These are phyloP conservation scores for Capsicum rhomboideum DNA, from an alignment of 257 asterid genomes.

Conservation along the genomic window DNA sequence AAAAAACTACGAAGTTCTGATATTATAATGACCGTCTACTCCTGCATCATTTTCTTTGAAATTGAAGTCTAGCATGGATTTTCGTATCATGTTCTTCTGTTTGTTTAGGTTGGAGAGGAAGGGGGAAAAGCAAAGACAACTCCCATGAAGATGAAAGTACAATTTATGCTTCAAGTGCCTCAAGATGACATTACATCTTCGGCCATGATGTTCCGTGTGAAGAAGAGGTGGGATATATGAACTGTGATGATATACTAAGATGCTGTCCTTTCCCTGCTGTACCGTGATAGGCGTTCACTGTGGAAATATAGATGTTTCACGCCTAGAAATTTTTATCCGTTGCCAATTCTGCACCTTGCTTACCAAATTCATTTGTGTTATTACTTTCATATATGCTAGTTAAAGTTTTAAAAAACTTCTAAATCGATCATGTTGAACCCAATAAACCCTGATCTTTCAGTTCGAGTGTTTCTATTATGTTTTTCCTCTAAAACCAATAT, in stretches of 20 bases:
- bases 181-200: slow-evolving; percentile 72
- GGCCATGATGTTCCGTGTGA: slow-evolving; percentile 74
- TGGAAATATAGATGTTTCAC: neutral
- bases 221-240: slow-evolving; percentile 92
- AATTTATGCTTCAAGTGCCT: slow-evolving; percentile 93
- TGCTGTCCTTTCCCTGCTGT: neutral
- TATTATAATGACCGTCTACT: neutral
- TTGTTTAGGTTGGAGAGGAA: slow-evolving; percentile 74
- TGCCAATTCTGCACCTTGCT: neutral
- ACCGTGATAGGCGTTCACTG: neutral
- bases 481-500: too few relatives aligned
- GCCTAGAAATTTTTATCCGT: neutral
- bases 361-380: neutral
- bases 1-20: too few relatives aligned
- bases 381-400: neutral
- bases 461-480: neutral
- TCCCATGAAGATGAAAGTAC: slow-evolving; percentile 93
- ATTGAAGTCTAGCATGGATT: neutral
- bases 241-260: neutral
- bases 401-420: neutral
- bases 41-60: neutral
- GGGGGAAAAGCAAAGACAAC: slow-evolving; percentile 68
- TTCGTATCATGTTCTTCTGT: neutral
- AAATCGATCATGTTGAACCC: neutral
- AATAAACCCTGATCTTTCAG: neutral